A percentile compares a stretch with the other conserved stretches of the same genome.
Evolutionary conservation across 177 flowering plant species (phyloP).

Genomic region (Vitis hybrid): DNA sequence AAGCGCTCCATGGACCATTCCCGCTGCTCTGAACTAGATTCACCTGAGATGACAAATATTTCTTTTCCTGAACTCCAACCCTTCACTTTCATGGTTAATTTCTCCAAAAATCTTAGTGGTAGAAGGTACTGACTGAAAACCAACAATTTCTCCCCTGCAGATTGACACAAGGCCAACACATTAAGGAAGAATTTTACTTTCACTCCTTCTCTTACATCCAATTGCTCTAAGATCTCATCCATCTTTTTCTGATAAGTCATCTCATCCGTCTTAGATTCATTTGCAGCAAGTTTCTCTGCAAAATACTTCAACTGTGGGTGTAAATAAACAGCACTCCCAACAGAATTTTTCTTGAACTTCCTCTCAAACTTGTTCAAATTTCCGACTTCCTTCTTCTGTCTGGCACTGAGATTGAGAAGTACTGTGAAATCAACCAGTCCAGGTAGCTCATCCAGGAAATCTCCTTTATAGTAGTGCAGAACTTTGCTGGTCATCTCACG

Average conservation of each 20-base stretch:
- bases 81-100: constrained; percentile 41
- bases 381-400: constrained; percentile 46
- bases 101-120: constrained; percentile 78
- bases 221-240: constrained; percentile 46
- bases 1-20: constrained; percentile 71
- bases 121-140: constrained; percentile 83
- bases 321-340: constrained; percentile 62
- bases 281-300: constrained; percentile 27
- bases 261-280: constrained; percentile 20
- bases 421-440: constrained; percentile 83
- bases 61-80: constrained; percentile 71
- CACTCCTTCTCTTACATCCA: constrained; percentile 70
- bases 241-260: constrained; percentile 35
- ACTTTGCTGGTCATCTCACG: constrained; percentile 80
- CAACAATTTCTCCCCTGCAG: constrained; percentile 73
- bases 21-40: constrained; percentile 59
- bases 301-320: constrained; percentile 60
- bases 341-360: constrained; percentile 56
- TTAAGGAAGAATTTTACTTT: constrained; percentile 78
- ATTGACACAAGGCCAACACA: constrained; percentile 58
- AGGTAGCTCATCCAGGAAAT: constrained; percentile 85
- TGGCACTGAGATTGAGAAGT: constrained; percentile 47
- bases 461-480: constrained; percentile 89
- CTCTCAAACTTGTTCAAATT: constrained; percentile 37
- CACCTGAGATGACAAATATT: constrained; percentile 74